These are phyloP conservation scores for Aspergillus amoenus DNA, from an alignment of 2,329 filamentous ascomycete genomes.

Conservation along the genomic window DNA sequence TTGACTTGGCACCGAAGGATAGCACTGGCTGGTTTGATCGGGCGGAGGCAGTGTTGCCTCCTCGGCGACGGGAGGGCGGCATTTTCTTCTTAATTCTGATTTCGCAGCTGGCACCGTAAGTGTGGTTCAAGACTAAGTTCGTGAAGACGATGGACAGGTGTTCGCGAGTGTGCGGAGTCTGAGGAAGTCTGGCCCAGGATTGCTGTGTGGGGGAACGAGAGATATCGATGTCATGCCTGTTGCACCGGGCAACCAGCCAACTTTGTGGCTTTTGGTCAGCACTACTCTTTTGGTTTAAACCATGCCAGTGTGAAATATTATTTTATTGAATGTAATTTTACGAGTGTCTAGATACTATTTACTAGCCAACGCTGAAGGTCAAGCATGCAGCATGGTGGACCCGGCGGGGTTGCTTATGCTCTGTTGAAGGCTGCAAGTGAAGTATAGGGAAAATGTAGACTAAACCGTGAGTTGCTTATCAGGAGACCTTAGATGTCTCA, in stretches of 20 bases:
- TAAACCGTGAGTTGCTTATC: not conserved
- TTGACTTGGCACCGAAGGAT: conserved; percentile 58
- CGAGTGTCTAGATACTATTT: no score
- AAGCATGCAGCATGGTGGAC: not conserved
- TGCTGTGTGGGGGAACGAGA: conserved; percentile 10
- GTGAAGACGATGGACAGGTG: not conserved
- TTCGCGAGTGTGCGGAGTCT: not conserved
- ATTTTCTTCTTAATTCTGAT: conserved; percentile 27
- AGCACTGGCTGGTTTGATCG: conserved; percentile 58
- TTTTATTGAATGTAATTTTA: no score
- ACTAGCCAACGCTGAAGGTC: not conserved
- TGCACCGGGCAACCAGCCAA: conserved; percentile 18
- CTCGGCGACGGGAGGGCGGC: conserved; percentile 42
- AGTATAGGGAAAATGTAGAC: not conserved
- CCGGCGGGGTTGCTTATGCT: not conserved
- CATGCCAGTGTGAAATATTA: no score
- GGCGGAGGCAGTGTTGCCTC: conserved; percentile 37
- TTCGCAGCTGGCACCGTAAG: not conserved
- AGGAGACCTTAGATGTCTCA: not conserved
- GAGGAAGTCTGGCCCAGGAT: conserved; percentile 3
- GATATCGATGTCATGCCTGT: conserved; percentile 19
- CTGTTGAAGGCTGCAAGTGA: not conserved
- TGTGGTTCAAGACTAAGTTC: not conserved
- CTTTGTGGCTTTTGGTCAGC: not conserved
- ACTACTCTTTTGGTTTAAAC: not conserved